A percentile compares a stretch with the other conserved stretches of the same genome.
phyloP scores from a whole-genome alignment of 2,329 filamentous ascomycete genomes.

The Colletotrichum spaethianum region DNA sequence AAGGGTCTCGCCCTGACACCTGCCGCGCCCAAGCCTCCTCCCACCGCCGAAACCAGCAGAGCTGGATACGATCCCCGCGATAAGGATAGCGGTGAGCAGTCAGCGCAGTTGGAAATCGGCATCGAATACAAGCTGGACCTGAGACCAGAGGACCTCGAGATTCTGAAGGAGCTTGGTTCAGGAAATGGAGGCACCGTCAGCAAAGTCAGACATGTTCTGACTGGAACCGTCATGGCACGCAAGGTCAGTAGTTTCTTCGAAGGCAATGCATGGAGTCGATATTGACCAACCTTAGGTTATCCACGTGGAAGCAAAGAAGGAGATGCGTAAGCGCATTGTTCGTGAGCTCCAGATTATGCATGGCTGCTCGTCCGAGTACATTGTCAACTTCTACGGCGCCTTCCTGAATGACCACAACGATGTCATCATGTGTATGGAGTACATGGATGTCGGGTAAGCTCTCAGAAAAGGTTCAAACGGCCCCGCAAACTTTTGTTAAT shows the following conservation, averaged over 20 bases:
- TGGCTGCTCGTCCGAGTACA: conserved; percentile 95
- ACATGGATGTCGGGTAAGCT: conserved; percentile 97
- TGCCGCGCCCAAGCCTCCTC: conserved; percentile 78
- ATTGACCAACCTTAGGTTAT: conserved; percentile 78
- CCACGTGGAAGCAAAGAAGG: conserved; percentile 97
- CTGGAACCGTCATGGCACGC: conserved; percentile 96
- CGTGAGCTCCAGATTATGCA: conserved; percentile 98
- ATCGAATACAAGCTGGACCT: conserved; percentile 97
- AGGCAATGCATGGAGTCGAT: conserved; percentile 7
- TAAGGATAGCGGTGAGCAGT: conserved; percentile 68
- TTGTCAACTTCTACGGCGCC: conserved; percentile 97
- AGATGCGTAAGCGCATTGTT: conserved; percentile 96
- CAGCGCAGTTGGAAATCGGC: conserved; percentile 88
- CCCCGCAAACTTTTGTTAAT: conserved; percentile 36
- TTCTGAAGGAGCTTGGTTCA: conserved; percentile 93
- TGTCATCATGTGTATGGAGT: conserved; percentile 99
- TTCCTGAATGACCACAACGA: conserved; percentile 97
- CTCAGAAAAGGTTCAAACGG: background rate
- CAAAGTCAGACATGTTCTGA: conserved; percentile 95
- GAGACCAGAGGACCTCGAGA: conserved; percentile 90
- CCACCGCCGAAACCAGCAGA: conserved; percentile 81
- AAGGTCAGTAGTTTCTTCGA: conserved; percentile 74
- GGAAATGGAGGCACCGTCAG: conserved; percentile 98
- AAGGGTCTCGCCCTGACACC: conserved; percentile 93
- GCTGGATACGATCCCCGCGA: conserved; percentile 73